Conservation (phyloP, 352 stramenopile species). For the Phytopythium helicoides region DNA sequence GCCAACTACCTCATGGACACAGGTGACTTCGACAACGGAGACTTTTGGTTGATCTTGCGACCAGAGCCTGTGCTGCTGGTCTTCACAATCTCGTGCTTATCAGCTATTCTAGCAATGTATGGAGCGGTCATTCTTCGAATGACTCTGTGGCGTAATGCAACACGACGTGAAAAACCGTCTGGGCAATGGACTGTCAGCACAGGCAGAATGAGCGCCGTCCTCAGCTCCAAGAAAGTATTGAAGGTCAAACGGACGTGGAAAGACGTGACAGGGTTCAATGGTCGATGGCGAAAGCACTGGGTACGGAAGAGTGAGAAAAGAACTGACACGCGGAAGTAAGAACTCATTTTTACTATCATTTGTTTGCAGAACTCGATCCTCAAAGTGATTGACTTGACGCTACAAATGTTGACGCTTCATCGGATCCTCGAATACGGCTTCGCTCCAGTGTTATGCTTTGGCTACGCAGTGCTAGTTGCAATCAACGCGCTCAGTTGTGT, state of each 20-base stretch:
- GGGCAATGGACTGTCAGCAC: neutral
- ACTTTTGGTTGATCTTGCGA: constrained; percentile 27
- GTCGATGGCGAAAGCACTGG: constrained; percentile 4
- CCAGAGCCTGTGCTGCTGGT: neutral
- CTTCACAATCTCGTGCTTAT: neutral
- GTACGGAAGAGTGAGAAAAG: neutral
- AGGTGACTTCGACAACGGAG: constrained; percentile 20
- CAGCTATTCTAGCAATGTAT: neutral
- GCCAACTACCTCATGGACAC: constrained; percentile 27
- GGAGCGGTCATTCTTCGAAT: neutral
- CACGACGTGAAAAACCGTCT: neutral
- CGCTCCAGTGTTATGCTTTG: neutral
- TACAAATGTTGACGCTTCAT: constrained; percentile 4
- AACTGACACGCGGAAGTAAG: too few relatives aligned
- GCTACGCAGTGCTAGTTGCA: neutral
- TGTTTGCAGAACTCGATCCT: constrained; percentile 1
- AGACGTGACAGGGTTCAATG: constrained; percentile 1
- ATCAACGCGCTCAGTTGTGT: constrained; percentile 2
- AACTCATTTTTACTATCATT: too few relatives aligned
- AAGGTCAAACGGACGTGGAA: neutral
- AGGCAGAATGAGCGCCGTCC: too few relatives aligned
- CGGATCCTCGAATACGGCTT: constrained; percentile 5
- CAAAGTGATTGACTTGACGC: constrained; percentile 3
- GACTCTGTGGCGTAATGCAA: neutral
- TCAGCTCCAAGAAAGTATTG: neutral